Evolutionary conservation across 768 basidiomycete species (phyloP), one percentile per base, ranked within the genome.

Genomic region (Sporobolomyces phaffii): DNA sequence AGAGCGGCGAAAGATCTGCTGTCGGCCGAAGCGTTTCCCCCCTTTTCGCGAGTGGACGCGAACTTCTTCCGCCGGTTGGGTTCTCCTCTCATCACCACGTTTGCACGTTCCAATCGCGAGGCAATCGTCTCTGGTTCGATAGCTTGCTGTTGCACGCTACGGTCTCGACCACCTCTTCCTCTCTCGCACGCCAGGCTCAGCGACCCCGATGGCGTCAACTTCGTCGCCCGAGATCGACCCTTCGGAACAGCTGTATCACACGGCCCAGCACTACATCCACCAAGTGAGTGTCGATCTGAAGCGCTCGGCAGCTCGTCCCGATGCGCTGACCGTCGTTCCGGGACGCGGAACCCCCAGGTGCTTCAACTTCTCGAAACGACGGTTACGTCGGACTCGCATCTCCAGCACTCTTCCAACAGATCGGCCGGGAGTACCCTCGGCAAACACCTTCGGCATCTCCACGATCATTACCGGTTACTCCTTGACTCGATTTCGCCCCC

Each of bases 391-490:
- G 72, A 73, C 54, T 44, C 33, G 8, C 63, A 60, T 1, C 61
- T 73, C 14, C 31, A 34, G 8, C 24, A 29, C 36, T 1, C 28
- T 0, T 60, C 57, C 51, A 52, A n/a, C 9, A 60, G 70, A 2
- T n/a, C 26, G 7, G 64, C 66, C 22, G 72, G 72, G 11, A 40
- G 33, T 3, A 65, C 61, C 10, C 29, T 73, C 17, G 72, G 72
- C 45, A 73, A 73, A 45, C 72, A 73, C 45, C 52, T 71, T 3
- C 45, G 72, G 3, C 69, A 73, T 47, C 28, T 68, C 22, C 52
- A 52, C 26, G 66, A 73, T 51, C 72, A 73, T 62, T 68, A 68
- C 52, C 47, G 44, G 9, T 45, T 68, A 10, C 53, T 71, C 9
- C 49, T 73, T 60, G 60, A 65, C 13, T 44, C 61, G 26, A 43